Percentiles rank a stretch among this genome's conserved stretches.
Evolutionary conservation across 306 rosid genomes (phyloP).

Genomic region (Hippophae tibetana): DNA sequence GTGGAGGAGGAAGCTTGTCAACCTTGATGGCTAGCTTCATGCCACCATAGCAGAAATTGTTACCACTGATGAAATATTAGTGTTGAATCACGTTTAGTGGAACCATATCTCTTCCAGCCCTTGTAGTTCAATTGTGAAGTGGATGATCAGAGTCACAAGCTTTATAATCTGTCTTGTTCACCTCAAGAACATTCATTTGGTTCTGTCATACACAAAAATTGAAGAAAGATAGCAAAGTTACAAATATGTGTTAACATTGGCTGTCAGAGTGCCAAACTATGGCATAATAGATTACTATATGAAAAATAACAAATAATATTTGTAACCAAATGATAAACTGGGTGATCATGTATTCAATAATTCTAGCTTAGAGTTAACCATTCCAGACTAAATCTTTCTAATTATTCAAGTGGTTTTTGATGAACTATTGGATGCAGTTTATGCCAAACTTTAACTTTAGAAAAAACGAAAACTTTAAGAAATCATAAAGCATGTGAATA

Average conservation of each 20-base stretch:
- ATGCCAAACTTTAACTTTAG: too few species aligned
- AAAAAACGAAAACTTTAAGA: too few species aligned
- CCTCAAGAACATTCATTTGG: slow-evolving; percentile 72
- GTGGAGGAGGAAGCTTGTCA: slow-evolving; percentile 66
- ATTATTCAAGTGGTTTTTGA: too few species aligned
- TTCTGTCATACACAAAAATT: slow-evolving; percentile 92
- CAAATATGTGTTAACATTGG: background rate
- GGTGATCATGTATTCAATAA: too few species aligned
- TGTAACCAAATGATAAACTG: too few species aligned
- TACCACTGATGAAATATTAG: slow-evolving; percentile 74
- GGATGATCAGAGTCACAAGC: slow-evolving; percentile 60
- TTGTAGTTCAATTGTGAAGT: slow-evolving; percentile 65
- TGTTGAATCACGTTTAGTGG: slow-evolving; percentile 65
- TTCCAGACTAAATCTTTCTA: too few species aligned
- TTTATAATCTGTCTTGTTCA: slow-evolving; percentile 80
- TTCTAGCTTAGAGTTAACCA: too few species aligned
- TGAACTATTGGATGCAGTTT: too few species aligned
- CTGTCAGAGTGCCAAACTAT: too few species aligned
- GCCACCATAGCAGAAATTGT: slow-evolving; percentile 80
- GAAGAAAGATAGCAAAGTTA: slow-evolving; percentile 8
- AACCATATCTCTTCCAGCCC: slow-evolving; percentile 91
- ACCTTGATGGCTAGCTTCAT: slow-evolving; percentile 70
- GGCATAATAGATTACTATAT: too few species aligned
- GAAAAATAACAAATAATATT: too few species aligned
- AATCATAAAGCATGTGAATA: too few species aligned